Conservation (phyloP, 768 basidiomycete species). For the Agrocybe pediades region DNA sequence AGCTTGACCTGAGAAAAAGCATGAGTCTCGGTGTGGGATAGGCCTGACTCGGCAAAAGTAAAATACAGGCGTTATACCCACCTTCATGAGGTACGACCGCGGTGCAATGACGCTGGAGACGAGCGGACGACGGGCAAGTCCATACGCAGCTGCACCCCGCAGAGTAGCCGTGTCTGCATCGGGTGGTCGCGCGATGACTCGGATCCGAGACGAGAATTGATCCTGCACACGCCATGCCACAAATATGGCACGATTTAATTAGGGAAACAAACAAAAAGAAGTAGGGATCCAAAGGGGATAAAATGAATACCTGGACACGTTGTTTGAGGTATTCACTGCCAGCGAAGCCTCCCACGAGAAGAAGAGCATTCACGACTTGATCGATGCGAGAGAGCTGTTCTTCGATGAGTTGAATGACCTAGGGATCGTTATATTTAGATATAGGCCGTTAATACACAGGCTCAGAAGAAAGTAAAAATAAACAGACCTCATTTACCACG, state of each 20-base stretch:
- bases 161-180: slow-evolving; percentile 90
- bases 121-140: slow-evolving; percentile 70
- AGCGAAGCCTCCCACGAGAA: slow-evolving; percentile 90
- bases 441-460: neutral
- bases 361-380: slow-evolving; percentile 77
- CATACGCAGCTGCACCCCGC: slow-evolving; percentile 88
- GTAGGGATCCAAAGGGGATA: neutral
- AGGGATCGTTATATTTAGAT: slow-evolving; percentile 10
- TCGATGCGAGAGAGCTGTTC: slow-evolving; percentile 69
- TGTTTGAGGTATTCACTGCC: slow-evolving; percentile 84
- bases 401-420: slow-evolving; percentile 82
- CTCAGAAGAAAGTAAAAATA: neutral
- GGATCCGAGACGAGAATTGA: slow-evolving; percentile 64
- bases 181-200: slow-evolving; percentile 77
- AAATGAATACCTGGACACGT: slow-evolving; percentile 64
- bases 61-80: slow-evolving; percentile 25
- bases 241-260: slow-evolving; percentile 11
- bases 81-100: slow-evolving; percentile 86
- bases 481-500: slow-evolving; percentile 70
- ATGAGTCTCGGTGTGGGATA: slow-evolving; percentile 1
- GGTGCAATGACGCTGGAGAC: slow-evolving; percentile 85
- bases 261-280: slow-evolving; percentile 8
- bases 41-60: neutral
- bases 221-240: slow-evolving; percentile 40
- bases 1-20: slow-evolving; percentile 67